A percentile compares a stretch with the other conserved stretches of the same genome.
Evolutionary conservation across 345 rosid genomes (phyloP).

Genomic region (Firmiana major): DNA sequence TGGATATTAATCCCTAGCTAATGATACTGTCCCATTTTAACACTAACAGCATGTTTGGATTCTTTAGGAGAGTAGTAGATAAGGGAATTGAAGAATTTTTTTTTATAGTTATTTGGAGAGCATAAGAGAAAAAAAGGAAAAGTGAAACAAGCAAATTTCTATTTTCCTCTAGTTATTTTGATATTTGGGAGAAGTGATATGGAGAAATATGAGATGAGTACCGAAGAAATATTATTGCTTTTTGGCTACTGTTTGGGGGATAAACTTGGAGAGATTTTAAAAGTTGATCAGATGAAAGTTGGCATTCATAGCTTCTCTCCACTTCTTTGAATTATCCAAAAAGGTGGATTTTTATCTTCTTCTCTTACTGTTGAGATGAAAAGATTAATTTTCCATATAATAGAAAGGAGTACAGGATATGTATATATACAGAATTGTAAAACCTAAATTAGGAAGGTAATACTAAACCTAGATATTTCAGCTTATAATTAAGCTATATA

Average conservation of each 20-base stretch:
- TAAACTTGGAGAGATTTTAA: background rate
- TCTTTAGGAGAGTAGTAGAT: background rate
- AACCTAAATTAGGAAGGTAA: too few species aligned
- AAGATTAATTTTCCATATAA: too few species aligned
- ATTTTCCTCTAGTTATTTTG: background rate
- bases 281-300: background rate
- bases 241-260: background rate
- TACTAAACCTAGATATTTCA: too few species aligned
- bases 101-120: slow-evolving; percentile 1
- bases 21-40: background rate
- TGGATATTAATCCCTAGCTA: background rate
- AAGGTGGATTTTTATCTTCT: background rate
- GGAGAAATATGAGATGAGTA: background rate
- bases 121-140: background rate
- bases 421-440: too few species aligned
- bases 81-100: background rate
- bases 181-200: background rate
- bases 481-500: too few species aligned
- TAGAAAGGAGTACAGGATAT: too few species aligned
- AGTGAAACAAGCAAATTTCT: background rate
- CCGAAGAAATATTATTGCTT: background rate
- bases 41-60: background rate
- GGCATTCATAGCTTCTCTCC: background rate
- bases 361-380: too few species aligned
- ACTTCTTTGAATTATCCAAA: background rate